A percentile compares a stretch with the other conserved stretches of the same genome.
Conservation (phyloP, 75 land plant genomes). For the Selaginella tamariscina region DNA sequence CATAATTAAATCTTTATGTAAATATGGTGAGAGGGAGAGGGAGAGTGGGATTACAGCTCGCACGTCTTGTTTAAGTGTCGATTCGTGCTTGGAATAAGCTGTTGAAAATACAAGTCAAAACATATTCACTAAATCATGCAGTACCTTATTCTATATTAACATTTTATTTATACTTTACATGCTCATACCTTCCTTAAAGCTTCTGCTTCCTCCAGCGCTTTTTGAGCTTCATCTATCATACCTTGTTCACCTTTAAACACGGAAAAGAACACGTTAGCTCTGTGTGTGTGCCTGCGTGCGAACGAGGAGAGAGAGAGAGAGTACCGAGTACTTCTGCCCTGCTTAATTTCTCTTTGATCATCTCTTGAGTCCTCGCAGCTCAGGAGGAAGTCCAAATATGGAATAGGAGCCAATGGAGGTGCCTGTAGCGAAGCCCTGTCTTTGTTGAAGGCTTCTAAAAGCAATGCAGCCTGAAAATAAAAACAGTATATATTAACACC, state of each 20-base stretch:
- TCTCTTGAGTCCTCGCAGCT: conserved; percentile 90
- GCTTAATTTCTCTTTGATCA: conserved; percentile 93
- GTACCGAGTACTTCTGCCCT: conserved; percentile 95
- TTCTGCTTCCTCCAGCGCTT: conserved; percentile 92
- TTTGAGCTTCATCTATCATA: conserved; percentile 93
- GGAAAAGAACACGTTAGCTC: no score
- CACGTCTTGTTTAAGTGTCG: conserved; percentile 60
- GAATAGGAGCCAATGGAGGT: conserved; percentile 66
- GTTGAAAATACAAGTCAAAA: no score
- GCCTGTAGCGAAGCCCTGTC: conserved; percentile 80
- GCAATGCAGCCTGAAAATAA: conserved; percentile 55
- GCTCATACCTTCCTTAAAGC: conserved; percentile 82
- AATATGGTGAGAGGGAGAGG: no score
- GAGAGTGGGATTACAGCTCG: no score
- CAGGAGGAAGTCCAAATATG: conserved; percentile 46
- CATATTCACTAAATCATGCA: no score
- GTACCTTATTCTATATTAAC: no score
- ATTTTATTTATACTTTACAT: no score
- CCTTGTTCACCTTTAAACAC: conserved; percentile 89
- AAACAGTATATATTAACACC: no score
- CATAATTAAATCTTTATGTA: no score
- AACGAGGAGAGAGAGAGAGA: no score
- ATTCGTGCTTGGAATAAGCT: conserved; percentile 68
- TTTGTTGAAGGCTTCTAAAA: conserved; percentile 94
- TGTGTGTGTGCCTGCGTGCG: no score